These are phyloP conservation scores for Tricladium varicosporioides DNA, from an alignment of 2,329 filamentous ascomycete genomes.

Conservation along the genomic window DNA sequence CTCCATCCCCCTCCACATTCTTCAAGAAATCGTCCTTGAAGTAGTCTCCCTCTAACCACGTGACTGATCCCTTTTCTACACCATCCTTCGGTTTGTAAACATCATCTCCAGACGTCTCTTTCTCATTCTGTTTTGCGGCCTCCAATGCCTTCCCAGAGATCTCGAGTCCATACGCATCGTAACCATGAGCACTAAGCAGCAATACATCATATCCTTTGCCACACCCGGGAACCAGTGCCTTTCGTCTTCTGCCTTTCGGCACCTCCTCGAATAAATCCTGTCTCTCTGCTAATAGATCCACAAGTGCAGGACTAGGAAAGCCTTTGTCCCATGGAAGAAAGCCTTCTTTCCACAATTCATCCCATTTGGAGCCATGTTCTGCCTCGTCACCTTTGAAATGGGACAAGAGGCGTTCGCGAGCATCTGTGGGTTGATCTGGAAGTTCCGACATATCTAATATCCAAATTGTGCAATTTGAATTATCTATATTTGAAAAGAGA, in stretches of 20 bases:
- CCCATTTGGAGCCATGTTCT: slow-evolving; percentile 40
- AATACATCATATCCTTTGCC: slow-evolving; percentile 80
- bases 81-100: slow-evolving; percentile 43
- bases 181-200: slow-evolving; percentile 71
- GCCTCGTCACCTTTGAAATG: slow-evolving; percentile 25
- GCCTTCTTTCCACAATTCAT: slow-evolving; percentile 45
- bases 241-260: slow-evolving; percentile 32
- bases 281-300: slow-evolving; percentile 48
- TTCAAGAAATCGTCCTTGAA: slow-evolving; percentile 58
- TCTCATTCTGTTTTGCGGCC: slow-evolving; percentile 45
- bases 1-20: slow-evolving; percentile 37
- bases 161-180: slow-evolving; percentile 71
- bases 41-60: slow-evolving; percentile 64
- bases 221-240: slow-evolving; percentile 77
- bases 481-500: too few relatives aligned
- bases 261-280: slow-evolving; percentile 41
- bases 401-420: slow-evolving; percentile 23
- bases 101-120: slow-evolving; percentile 35
- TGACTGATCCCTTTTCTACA: slow-evolving; percentile 48
- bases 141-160: slow-evolving; percentile 45
- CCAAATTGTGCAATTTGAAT: too few relatives aligned
- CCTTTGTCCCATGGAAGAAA: slow-evolving; percentile 56
- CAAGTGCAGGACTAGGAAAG: slow-evolving; percentile 51
- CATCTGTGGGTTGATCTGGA: slow-evolving; percentile 22
- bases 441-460: not conserved